Conservation (phyloP, 2,329 filamentous ascomycete species). For the Xylariales sp. region DNA sequence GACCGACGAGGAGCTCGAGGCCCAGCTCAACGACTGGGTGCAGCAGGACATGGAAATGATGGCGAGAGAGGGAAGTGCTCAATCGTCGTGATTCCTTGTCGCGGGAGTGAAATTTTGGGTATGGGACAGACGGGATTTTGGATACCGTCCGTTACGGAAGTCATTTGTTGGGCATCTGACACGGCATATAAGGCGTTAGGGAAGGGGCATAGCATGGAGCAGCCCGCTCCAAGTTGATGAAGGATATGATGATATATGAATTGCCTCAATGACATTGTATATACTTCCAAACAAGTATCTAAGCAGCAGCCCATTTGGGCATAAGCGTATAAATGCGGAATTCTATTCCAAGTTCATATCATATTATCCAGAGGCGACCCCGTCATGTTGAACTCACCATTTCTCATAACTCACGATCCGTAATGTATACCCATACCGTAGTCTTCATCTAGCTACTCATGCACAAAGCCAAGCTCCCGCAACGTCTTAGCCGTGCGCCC, state of each 20-base stretch:
- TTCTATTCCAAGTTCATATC: slow-evolving; percentile 2
- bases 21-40: slow-evolving; percentile 43
- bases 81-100: background rate
- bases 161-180: slow-evolving; percentile 20
- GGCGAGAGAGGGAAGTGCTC: background rate
- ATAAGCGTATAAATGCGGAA: slow-evolving; percentile 3
- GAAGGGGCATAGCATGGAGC: slow-evolving; percentile 13
- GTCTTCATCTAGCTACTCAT: slow-evolving; percentile 48
- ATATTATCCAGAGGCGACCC: background rate
- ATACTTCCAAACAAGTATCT: slow-evolving; percentile 16
- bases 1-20: slow-evolving; percentile 43
- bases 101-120: background rate
- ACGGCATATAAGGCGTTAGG: slow-evolving; percentile 29
- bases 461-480: slow-evolving; percentile 78
- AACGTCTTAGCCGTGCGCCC: slow-evolving; percentile 74
- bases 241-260: slow-evolving; percentile 7
- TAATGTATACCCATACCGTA: background rate
- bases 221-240: slow-evolving; percentile 1
- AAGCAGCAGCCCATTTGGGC: background rate
- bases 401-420: background rate
- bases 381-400: slow-evolving; percentile 4
- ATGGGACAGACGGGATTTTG: slow-evolving; percentile 1
- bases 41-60: slow-evolving; percentile 40
- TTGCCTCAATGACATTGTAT: slow-evolving; percentile 25
- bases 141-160: background rate